Evolutionary conservation across 2,329 filamentous ascomycete species (phyloP).

Genomic region (Phaeosphaeriaceae sp.): DNA sequence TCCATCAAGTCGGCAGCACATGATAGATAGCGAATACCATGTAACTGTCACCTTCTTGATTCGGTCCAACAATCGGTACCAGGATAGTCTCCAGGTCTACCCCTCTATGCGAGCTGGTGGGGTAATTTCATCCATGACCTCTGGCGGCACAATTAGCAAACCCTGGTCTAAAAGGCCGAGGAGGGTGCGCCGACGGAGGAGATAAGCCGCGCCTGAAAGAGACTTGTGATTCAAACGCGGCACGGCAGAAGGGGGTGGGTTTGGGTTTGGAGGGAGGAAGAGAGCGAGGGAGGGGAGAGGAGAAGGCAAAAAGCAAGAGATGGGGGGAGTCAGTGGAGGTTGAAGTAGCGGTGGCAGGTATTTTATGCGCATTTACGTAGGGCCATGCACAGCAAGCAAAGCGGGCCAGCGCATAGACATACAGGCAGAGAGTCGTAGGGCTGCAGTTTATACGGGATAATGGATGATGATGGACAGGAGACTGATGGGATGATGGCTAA

Average conservation of each 20-base stretch:
- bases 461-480: constrained; percentile 9
- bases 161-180: constrained; percentile 20
- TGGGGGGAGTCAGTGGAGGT: background rate
- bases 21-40: constrained; percentile 14
- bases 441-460: constrained; percentile 32
- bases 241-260: constrained; percentile 8
- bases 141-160: constrained; percentile 28
- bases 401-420: constrained; percentile 13
- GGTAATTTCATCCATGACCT: constrained; percentile 22
- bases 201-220: constrained; percentile 27
- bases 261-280: no score
- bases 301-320: constrained; percentile 17
- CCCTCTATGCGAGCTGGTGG: constrained; percentile 36
- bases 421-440: constrained; percentile 23
- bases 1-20: constrained; percentile 21
- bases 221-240: constrained; percentile 7
- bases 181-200: constrained; percentile 34
- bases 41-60: constrained; percentile 40
- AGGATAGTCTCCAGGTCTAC: constrained; percentile 15
- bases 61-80: constrained; percentile 14
- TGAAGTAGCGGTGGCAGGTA: no score
- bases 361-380: constrained; percentile 15
- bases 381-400: constrained; percentile 16
- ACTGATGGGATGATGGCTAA: constrained; percentile 15
- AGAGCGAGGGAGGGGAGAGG: constrained; percentile 10